A percentile compares a stretch with the other conserved stretches of the same genome.
Conservation (phyloP, 495 filamentous ascomycete species). For the Apiosordaria backusii region DNA sequence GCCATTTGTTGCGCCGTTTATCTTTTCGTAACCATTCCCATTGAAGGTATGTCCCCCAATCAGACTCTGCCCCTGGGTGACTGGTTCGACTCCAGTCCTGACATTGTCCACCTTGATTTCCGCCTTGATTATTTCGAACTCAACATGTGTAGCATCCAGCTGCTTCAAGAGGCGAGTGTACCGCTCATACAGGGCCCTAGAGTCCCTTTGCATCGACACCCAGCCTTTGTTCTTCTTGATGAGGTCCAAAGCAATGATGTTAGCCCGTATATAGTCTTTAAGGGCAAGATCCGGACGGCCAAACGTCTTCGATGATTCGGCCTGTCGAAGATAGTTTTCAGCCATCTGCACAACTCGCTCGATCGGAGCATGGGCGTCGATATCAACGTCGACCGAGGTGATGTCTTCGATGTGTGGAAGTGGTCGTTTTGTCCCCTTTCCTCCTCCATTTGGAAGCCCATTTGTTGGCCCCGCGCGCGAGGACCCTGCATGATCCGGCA, state of each 20-base stretch:
- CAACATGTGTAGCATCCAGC: constrained; percentile 31
- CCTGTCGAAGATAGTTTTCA: constrained; percentile 48
- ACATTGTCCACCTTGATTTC: constrained; percentile 66
- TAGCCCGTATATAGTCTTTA: constrained; percentile 74
- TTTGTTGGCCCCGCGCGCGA: constrained; percentile 4
- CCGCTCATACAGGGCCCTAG: constrained; percentile 26
- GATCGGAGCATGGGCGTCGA: constrained; percentile 44
- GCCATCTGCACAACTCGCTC: constrained; percentile 49
- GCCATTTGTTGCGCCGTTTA: constrained; percentile 17
- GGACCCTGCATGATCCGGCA: constrained; percentile 21
- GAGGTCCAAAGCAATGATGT: constrained; percentile 67
- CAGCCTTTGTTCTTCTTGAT: constrained; percentile 45
- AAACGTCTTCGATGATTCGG: constrained; percentile 51
- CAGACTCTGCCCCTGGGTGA: constrained; percentile 6
- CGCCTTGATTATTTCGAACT: constrained; percentile 59
- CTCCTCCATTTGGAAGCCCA: constrained; percentile 7
- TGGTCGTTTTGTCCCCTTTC: constrained; percentile 30
- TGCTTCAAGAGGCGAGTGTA: constrained; percentile 47
- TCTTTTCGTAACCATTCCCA: not conserved
- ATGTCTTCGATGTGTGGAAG: constrained; percentile 77
- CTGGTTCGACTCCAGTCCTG: constrained; percentile 48
- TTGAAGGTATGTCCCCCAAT: not conserved
- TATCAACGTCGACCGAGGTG: constrained; percentile 44
- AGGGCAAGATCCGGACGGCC: constrained; percentile 49
- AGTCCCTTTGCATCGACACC: constrained; percentile 25